These are phyloP conservation scores for Huntiella bhutanensis DNA, from an alignment of 2,329 filamentous ascomycete genomes.

Conservation along the genomic window DNA sequence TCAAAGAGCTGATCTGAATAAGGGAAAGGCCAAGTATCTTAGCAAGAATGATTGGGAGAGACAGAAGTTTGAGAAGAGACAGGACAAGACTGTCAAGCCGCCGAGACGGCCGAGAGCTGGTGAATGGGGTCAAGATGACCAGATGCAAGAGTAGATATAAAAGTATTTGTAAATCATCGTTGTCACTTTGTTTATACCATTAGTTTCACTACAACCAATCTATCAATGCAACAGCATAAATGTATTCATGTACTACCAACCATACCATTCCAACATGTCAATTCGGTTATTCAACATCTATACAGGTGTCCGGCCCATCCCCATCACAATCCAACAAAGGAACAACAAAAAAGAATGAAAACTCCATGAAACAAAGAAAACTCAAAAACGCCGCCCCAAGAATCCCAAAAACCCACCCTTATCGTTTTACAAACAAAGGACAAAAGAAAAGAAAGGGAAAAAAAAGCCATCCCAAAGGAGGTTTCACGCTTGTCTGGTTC, in stretches of 20 bases:
- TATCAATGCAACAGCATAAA: no score
- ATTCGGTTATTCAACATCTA: not conserved
- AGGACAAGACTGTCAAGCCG: slow-evolving; percentile 3
- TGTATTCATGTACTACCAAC: no score
- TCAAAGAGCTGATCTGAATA: slow-evolving; percentile 4
- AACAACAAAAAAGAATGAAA: not conserved
- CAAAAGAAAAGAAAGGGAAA: slow-evolving; percentile 2
- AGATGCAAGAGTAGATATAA: not conserved
- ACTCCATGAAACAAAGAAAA: not conserved
- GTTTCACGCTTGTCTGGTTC: slow-evolving; percentile 4
- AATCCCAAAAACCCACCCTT: not conserved
- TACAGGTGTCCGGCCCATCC: not conserved
- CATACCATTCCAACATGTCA: no score
- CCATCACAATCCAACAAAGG: no score
- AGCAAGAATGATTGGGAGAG: slow-evolving; percentile 9
- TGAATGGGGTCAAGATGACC: not conserved
- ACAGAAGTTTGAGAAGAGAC: slow-evolving; percentile 7
- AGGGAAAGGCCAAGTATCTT: slow-evolving; percentile 7
- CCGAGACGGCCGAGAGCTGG: slow-evolving; percentile 2
- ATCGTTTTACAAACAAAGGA: not conserved
- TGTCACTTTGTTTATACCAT: no score
- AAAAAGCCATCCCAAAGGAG: not conserved
- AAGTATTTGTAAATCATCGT: no score
- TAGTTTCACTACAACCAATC: no score
- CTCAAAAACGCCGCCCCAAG: slow-evolving; percentile 1